Evolutionary conservation across 768 basidiomycete species (phyloP).

Genomic region (Leccinum disarticulatum): DNA sequence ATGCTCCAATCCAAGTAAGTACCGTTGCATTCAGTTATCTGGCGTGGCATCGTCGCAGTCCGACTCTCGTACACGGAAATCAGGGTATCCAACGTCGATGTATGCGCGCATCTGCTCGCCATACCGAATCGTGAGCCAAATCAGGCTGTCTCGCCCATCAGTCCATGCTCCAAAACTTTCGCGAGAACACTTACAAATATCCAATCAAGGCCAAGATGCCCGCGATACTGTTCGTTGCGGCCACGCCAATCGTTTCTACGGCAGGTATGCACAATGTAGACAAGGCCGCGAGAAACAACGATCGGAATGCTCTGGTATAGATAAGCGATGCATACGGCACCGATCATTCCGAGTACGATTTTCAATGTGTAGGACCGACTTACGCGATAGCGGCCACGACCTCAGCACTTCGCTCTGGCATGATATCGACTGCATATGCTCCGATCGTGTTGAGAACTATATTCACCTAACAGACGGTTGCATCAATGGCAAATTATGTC

Average conservation of each 20-base stretch:
- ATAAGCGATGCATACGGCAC: not conserved
- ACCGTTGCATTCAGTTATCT: not conserved
- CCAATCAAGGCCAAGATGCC: slow-evolving; percentile 50
- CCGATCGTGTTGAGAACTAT: slow-evolving; percentile 53
- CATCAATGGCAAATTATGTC: not conserved
- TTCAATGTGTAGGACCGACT: slow-evolving; percentile 19
- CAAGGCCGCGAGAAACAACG: slow-evolving; percentile 16
- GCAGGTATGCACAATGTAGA: slow-evolving; percentile 35
- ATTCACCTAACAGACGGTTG: slow-evolving; percentile 44
- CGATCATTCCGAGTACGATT: not conserved
- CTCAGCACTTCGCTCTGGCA: slow-evolving; percentile 63
- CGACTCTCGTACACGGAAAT: slow-evolving; percentile 8
- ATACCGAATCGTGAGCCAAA: slow-evolving; percentile 54
- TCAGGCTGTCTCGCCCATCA: slow-evolving; percentile 37
- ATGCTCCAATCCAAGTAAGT: not conserved
- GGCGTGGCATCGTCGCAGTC: not conserved
- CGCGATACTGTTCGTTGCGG: slow-evolving; percentile 45
- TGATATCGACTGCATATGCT: slow-evolving; percentile 59
- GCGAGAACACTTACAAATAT: slow-evolving; percentile 44
- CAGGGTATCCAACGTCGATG: slow-evolving; percentile 55
- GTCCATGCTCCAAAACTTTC: not conserved
- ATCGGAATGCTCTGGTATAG: slow-evolving; percentile 22
- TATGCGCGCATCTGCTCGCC: slow-evolving; percentile 57
- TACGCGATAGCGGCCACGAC: slow-evolving; percentile 56
- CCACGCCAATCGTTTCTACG: slow-evolving; percentile 53